Percentiles rank a stretch among this genome's conserved stretches.
phyloP scores from a whole-genome alignment of 345 rosid genomes.

The Eucalyptus pauciflora region DNA sequence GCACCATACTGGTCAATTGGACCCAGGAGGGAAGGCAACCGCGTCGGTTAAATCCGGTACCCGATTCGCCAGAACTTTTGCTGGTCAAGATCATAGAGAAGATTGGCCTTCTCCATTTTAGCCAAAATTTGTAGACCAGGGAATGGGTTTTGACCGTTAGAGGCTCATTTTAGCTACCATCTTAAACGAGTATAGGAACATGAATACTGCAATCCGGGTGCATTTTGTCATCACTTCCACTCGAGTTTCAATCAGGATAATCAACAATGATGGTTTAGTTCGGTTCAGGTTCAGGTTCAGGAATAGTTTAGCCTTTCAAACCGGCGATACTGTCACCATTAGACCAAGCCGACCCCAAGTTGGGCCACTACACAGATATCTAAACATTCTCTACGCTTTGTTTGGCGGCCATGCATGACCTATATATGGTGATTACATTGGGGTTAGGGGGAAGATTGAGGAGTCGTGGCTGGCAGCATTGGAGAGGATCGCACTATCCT shows the following conservation, averaged over 20 bases:
- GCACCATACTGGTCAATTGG: background rate
- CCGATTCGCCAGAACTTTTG: background rate
- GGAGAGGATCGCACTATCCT: background rate
- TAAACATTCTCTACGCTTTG: background rate
- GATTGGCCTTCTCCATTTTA: background rate
- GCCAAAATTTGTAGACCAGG: background rate
- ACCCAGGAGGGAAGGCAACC: background rate
- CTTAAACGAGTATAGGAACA: background rate
- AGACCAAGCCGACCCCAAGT: background rate
- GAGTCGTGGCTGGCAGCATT: background rate
- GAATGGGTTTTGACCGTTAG: background rate
- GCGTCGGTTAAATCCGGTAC: rapidly evolving
- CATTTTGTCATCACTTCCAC: background rate
- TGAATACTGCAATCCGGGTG: background rate
- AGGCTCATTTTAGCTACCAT: background rate
- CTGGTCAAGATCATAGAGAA: background rate
- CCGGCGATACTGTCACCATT: background rate
- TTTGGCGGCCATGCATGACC: background rate
- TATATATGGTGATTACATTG: background rate
- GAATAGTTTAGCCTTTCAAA: background rate
- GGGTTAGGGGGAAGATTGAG: background rate
- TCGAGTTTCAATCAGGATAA: background rate
- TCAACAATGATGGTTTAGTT: background rate
- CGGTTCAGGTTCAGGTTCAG: background rate
- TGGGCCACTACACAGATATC: background rate